A percentile compares a stretch with the other conserved stretches of the same genome.
Evolutionary conservation across 495 filamentous ascomycete species (phyloP).

Genomic region (Xylaria scruposa): DNA sequence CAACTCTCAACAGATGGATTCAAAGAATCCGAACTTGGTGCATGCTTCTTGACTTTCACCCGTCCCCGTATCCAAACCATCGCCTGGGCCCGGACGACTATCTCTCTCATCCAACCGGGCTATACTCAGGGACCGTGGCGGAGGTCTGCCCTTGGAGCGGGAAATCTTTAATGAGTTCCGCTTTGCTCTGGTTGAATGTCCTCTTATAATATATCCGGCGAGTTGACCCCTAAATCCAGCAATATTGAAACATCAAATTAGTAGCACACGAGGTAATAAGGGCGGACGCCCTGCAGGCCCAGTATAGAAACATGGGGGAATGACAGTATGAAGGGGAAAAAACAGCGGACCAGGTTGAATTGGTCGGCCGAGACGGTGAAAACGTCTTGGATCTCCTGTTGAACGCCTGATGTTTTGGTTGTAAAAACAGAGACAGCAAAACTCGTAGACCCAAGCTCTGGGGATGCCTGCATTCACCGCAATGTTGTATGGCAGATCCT

Average conservation of each 20-base stretch:
- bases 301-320: slow-evolving; percentile 2
- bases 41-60: not conserved
- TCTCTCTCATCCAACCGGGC: not conserved
- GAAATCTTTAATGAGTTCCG: not conserved
- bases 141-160: not conserved
- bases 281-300: not conserved
- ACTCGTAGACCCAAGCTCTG: slow-evolving; percentile 53
- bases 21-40: not conserved
- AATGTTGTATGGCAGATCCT: slow-evolving; percentile 58
- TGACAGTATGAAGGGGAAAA: slow-evolving; percentile 37
- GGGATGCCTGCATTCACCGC: slow-evolving; percentile 46
- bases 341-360: slow-evolving; percentile 69
- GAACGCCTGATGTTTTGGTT: slow-evolving; percentile 80
- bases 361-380: slow-evolving; percentile 68
- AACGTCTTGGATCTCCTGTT: slow-evolving; percentile 77
- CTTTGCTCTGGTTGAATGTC: not conserved
- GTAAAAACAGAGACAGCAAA: slow-evolving; percentile 76
- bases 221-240: not conserved
- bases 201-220: not conserved
- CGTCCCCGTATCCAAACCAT: not conserved
- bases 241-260: slow-evolving; percentile 1
- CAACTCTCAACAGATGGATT: not conserved
- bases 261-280: not conserved
- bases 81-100: not conserved
- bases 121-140: not conserved